These are phyloP conservation scores for Penicillium sp. DNA, from an alignment of 2,329 filamentous ascomycete species.

Conservation along the genomic window DNA sequence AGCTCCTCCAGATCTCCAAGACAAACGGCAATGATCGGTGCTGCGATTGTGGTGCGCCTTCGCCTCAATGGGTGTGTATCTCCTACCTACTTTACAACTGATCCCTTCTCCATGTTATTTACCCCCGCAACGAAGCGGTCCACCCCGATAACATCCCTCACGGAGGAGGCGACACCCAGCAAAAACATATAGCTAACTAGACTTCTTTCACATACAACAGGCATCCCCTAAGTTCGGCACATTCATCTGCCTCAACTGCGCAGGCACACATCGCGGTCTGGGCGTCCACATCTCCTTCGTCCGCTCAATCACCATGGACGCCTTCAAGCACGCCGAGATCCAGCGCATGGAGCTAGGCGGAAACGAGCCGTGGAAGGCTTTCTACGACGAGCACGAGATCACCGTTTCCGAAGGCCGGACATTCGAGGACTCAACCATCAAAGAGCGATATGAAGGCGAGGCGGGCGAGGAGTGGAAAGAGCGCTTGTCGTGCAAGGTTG, in stretches of 20 bases:
- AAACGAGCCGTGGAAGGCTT: slow-evolving; percentile 81
- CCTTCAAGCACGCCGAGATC: slow-evolving; percentile 91
- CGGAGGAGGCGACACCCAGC: background rate
- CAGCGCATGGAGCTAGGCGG: slow-evolving; percentile 91
- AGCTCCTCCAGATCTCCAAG: slow-evolving; percentile 92
- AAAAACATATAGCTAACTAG: background rate
- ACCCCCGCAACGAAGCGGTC: background rate
- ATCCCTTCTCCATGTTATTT: background rate
- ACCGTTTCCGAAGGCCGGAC: slow-evolving; percentile 67
- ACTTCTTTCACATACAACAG: slow-evolving; percentile 35
- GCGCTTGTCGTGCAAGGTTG: slow-evolving; percentile 80
- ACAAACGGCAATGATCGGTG: slow-evolving; percentile 84
- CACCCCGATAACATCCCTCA: background rate
- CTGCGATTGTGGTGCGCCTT: slow-evolving; percentile 93
- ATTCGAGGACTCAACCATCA: slow-evolving; percentile 87
- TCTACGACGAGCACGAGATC: slow-evolving; percentile 74
- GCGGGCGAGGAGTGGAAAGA: slow-evolving; percentile 96
- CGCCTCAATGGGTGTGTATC: slow-evolving; percentile 85
- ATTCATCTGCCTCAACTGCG: slow-evolving; percentile 97
- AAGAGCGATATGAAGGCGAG: slow-evolving; percentile 85
- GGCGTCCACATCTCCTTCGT: slow-evolving; percentile 99
- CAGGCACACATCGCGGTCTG: slow-evolving; percentile 88
- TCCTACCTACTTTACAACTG: background rate
- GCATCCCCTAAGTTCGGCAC: slow-evolving; percentile 93
- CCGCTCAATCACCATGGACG: slow-evolving; percentile 96